Conservation (phyloP, 75 land plant genomes). For the Larix kaempferi region DNA sequence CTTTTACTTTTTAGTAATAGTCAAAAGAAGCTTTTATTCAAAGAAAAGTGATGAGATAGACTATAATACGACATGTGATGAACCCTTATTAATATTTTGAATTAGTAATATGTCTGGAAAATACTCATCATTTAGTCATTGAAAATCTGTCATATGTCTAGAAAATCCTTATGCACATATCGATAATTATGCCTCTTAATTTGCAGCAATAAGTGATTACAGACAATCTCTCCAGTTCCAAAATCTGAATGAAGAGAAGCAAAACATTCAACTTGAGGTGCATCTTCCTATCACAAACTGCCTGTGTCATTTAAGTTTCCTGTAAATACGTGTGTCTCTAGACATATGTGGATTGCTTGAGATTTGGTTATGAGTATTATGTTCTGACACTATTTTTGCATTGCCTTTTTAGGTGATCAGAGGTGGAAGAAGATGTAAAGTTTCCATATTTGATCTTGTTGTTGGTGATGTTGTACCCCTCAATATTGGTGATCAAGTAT, state of each 20-base stretch:
- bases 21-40: no score
- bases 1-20: neutral
- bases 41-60: no score
- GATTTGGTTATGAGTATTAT: no score
- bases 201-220: conserved; percentile 72
- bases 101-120: conserved; percentile 17
- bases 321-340: no score
- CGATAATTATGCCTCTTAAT: neutral
- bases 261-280: conserved; percentile 75
- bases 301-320: neutral
- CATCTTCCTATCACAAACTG: neutral
- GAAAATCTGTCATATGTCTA: neutral
- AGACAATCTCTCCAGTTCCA: conserved; percentile 77
- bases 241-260: conserved; percentile 71
- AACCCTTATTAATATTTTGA: no score
- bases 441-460: conserved; percentile 79
- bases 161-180: no score
- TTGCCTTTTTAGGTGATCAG: conserved; percentile 45
- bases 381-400: neutral
- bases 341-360: no score
- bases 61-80: no score
- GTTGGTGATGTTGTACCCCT: conserved; percentile 85
- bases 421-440: conserved; percentile 62
- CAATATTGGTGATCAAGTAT: conserved; percentile 79
- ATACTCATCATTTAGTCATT: conserved; percentile 61